Percentiles rank a stretch among this genome's conserved stretches.
Conservation (phyloP, 2,329 filamentous ascomycete species). For the Aspergillus quadrilineatus region DNA sequence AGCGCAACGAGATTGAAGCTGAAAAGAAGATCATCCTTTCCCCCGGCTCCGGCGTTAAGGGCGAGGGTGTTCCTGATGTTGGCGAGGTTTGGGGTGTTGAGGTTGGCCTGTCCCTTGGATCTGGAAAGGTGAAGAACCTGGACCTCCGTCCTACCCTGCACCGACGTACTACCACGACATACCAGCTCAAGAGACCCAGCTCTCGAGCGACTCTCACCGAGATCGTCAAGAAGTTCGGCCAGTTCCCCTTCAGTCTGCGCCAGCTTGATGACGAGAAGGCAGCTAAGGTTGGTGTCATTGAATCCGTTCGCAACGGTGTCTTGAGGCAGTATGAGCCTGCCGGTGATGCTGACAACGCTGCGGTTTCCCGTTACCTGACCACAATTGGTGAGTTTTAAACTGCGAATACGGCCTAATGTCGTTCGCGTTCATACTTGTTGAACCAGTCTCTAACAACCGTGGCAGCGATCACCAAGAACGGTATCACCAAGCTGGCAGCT, state of each 20-base stretch:
- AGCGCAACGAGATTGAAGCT: conserved; percentile 95
- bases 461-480: conserved; percentile 94
- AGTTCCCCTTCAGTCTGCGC: conserved; percentile 95
- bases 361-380: conserved; percentile 83
- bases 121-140: conserved; percentile 91
- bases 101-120: conserved; percentile 85
- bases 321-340: conserved; percentile 95
- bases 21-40: conserved; percentile 97
- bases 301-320: conserved; percentile 90
- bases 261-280: conserved; percentile 96
- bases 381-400: conserved; percentile 74
- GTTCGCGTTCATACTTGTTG: neutral
- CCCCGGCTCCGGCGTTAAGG: conserved; percentile 77
- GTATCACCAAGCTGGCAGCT: conserved; percentile 78
- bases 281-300: conserved; percentile 91
- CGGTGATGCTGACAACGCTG: conserved; percentile 83
- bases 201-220: conserved; percentile 91
- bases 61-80: conserved; percentile 82
- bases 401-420: neutral
- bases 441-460: conserved; percentile 10
- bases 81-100: conserved; percentile 98
- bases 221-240: conserved; percentile 94
- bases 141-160: conserved; percentile 88
- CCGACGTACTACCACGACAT: conserved; percentile 87
- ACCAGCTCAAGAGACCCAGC: conserved; percentile 88